These are phyloP conservation scores for Iberis pinnata DNA, from an alignment of 345 rosid species.

Conservation along the genomic window DNA sequence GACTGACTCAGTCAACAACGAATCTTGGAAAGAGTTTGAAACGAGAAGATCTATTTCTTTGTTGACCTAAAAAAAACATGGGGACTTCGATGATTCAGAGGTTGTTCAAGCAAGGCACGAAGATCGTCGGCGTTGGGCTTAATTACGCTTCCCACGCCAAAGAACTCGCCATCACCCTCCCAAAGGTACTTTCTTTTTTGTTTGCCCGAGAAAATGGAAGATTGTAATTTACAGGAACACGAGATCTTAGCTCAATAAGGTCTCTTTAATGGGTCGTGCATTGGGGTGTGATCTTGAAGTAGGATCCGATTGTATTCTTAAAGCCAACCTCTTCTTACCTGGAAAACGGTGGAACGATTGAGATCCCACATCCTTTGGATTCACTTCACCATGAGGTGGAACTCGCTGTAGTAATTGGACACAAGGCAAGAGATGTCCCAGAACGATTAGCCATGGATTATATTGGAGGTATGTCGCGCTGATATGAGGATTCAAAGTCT, in stretches of 20 bases:
- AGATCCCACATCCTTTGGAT: conserved; percentile 64
- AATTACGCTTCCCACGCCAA: conserved; percentile 95
- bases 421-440: conserved; percentile 77
- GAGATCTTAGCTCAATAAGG: no score
- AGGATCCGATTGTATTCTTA: conserved; percentile 85
- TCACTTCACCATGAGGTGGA: conserved; percentile 93
- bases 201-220: no score
- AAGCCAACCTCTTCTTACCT: conserved; percentile 92
- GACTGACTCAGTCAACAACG: conserved; percentile 19
- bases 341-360: conserved; percentile 81
- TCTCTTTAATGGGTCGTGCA: no score
- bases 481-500: not conserved
- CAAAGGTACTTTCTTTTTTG: conserved; percentile 40
- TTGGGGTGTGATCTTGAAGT: no score
- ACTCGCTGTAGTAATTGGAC: conserved; percentile 76
- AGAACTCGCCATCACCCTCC: conserved; percentile 89
- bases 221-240: no score
- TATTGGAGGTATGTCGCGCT: conserved; percentile 49
- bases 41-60: not conserved
- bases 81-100: conserved; percentile 43
- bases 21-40: conserved; percentile 3
- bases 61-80: conserved; percentile 20
- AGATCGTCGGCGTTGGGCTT: conserved; percentile 91
- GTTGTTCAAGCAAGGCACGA: conserved; percentile 63
- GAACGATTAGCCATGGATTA: conserved; percentile 74